Evolutionary conservation across 163 green algal genomes (phyloP), one percentile per base, ranked within the genome.

Genomic region (Chloromonas sp.): DNA sequence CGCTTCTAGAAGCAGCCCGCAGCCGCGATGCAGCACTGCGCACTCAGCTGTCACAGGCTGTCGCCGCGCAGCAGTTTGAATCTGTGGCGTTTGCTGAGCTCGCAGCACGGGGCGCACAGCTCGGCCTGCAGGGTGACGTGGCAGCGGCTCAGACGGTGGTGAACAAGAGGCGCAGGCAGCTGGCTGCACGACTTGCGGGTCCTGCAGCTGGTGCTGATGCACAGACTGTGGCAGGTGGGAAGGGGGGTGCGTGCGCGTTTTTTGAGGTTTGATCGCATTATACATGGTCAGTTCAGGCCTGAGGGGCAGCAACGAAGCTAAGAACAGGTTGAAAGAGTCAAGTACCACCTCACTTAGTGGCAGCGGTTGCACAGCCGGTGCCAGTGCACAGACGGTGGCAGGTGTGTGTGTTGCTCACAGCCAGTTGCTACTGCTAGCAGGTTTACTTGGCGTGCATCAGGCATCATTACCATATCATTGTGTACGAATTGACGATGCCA

Each of bases 41-140:
- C n/a, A 57, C 77, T 2, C 13, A 57, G 14, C 77, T 81, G 77
- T 36, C 36, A 36, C 36, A 36, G 36, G 36, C 36, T 36, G 36
- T 36, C 36, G 36, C 36, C 36, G 36, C 36, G 36, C 36, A 36
- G 36, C 77, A 81, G 2, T 60, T 81, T 60, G 77, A 81, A 36
- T 1, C 11, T 8, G 77, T 57, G 1, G 77, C 15, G 1, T 81
- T 81, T 60, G 36, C n/a, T 3, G 2, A 3, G 1, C 77, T 81
- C 77, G n/a, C 14, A 2, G 1, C 15, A 11, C 77, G 77, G 2
- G 77, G 36, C 2, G 77, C 77, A 3, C 3, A 36, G 14, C 77
- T 81, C 1, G 77, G 77, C 36, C 77, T 81, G n/a, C n/a, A 81
- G 77, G 77, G 77, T 2, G 77, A 81, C 57, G 77, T 81, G 77